phyloP scores from a whole-genome alignment of 768 basidiomycete genomes.

The Dentipellis sp. region DNA sequence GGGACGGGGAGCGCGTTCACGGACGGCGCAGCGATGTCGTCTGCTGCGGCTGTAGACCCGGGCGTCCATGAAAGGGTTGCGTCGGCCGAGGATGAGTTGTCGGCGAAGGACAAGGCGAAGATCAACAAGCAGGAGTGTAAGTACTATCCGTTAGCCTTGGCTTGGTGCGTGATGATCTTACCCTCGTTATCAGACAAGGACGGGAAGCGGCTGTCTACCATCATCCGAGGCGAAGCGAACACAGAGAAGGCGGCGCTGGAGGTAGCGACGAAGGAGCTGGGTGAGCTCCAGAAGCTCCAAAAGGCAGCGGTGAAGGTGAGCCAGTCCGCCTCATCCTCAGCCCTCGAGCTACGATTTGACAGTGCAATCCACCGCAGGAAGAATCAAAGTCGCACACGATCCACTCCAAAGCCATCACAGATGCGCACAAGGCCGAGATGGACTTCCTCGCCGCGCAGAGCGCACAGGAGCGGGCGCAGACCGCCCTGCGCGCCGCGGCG shows the following conservation, averaged over 20 bases:
- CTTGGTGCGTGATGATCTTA: neutral
- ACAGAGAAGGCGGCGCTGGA: conserved; percentile 55
- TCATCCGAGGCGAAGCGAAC: conserved; percentile 63
- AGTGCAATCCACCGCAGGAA: conserved; percentile 24
- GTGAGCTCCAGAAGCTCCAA: conserved; percentile 61
- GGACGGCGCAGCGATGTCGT: conserved; percentile 44
- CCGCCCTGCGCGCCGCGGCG: conserved; percentile 29
- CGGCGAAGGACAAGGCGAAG: conserved; percentile 39
- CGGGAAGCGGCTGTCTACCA: conserved; percentile 51
- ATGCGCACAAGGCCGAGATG: conserved; percentile 56
- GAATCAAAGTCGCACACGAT: conserved; percentile 48
- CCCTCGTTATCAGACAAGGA: conserved; percentile 37
- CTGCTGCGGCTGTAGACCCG: conserved; percentile 32
- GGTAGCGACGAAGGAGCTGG: conserved; percentile 55
- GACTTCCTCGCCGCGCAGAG: conserved; percentile 48
- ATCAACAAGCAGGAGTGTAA: conserved; percentile 45
- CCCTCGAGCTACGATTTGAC: neutral
- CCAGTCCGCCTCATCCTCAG: neutral
- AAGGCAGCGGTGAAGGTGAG: conserved; percentile 50
- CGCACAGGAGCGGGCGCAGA: conserved; percentile 16
- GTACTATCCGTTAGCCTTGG: conserved; percentile 11
- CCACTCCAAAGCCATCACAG: conserved; percentile 43
- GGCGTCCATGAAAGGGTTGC: conserved; percentile 27
- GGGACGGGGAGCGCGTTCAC: conserved; percentile 31
- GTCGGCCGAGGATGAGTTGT: conserved; percentile 39